Percentiles rank a stretch among this genome's conserved stretches.
These are phyloP conservation scores for Penicillium decumbens DNA, from an alignment of 2,329 filamentous ascomycete species.

Conservation along the genomic window DNA sequence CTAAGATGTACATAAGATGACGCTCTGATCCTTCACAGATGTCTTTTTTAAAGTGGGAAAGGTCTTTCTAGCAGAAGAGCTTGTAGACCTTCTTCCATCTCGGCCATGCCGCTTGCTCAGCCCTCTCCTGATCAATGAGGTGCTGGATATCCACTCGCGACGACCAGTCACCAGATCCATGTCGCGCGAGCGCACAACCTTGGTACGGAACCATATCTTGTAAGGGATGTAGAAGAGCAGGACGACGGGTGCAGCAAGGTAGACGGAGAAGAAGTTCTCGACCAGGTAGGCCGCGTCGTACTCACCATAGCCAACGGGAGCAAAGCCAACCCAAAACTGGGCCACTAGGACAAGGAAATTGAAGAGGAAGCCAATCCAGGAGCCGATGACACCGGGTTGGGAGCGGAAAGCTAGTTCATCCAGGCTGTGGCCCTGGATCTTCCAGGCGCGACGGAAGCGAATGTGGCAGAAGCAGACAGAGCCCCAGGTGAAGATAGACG, in stretches of 20 bases:
- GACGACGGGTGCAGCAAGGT: conserved; percentile 56
- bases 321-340: conserved; percentile 84
- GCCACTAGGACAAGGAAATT: conserved; percentile 72
- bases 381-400: conserved; percentile 73
- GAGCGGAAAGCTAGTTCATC: conserved; percentile 76
- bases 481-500: conserved; percentile 71
- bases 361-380: conserved; percentile 71
- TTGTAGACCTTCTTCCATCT: conserved; percentile 73
- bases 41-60: conserved; percentile 1
- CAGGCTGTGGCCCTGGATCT: conserved; percentile 61
- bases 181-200: conserved; percentile 61
- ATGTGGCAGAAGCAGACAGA: conserved; percentile 89
- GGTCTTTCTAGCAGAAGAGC: conserved; percentile 57
- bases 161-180: conserved; percentile 87
- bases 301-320: conserved; percentile 59
- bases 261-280: conserved; percentile 63
- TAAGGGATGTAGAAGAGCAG: conserved; percentile 63
- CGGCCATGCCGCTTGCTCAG: conserved; percentile 68
- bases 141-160: conserved; percentile 75
- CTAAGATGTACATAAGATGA: conserved; percentile 4
- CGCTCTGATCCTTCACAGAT: neutral
- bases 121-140: conserved; percentile 72
- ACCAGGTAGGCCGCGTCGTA: conserved; percentile 48
- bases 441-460: conserved; percentile 82
- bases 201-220: conserved; percentile 69